Evolutionary conservation across 768 basidiomycete species (phyloP), one percentile per base, ranked within the genome.

Genomic region (Brasilioporus rufonigricans): DNA sequence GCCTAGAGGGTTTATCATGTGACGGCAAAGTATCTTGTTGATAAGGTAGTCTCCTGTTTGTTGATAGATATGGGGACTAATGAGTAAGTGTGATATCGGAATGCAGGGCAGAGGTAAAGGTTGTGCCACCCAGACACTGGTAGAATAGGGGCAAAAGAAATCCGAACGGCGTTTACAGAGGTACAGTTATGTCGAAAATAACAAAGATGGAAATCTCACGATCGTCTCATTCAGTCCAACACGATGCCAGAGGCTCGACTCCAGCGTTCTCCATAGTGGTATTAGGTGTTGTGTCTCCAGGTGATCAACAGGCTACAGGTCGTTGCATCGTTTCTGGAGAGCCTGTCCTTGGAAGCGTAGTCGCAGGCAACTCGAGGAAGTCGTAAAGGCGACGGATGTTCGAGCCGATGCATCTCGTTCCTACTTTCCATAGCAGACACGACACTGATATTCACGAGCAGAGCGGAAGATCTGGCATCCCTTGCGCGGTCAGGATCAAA

Each of bases 121-220:
- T 62, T 38, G 56, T 58, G 60, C 61, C 56, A 52, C 56, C 32
- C 35, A 12, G 16, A 50, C 29, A 32, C 21, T 19, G 21, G 53
- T 48, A 52, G 29, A 18, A 31, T 27, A 35, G 19, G n/a, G 18
- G 27, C 32, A 52, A 52, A 56, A 50, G 35, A 48, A n/a, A 16
- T 14, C 61, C 49, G 61, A 45, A 40, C 19, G 9, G 29, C 46
- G 58, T 61, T 64, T 64, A 65, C 62, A 65, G 38, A 49, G 52
- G 51, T 59, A 59, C 40, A 12, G 47, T 59, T 27, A 18, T 32
- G 53, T 61, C 51, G 58, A 50, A 26, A 19, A 39, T 21, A 33
- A 60, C 31, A 62, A 60, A 50, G 31, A 44, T 26, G 50, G 29
- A 61, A 56, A 35, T 56, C 61, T 62, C 58, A 62, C 61, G 61